Evolutionary conservation across 176 grass and related monocot species (phyloP).

Genomic region (Typha latifolia): DNA sequence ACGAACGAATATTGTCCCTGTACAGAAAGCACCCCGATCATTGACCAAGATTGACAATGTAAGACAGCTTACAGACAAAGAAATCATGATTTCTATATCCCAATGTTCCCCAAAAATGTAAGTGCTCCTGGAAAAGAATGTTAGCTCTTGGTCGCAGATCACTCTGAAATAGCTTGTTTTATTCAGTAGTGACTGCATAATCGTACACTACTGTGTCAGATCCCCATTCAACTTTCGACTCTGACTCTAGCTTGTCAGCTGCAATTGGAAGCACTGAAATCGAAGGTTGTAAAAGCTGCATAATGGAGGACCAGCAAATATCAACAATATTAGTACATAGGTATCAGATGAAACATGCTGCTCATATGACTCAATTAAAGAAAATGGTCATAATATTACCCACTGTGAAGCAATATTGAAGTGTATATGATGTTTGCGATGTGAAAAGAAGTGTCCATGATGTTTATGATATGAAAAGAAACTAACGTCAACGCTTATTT

Average conservation of each 20-base stretch:
- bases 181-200: slow-evolving; percentile 1
- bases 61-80: too few relatives aligned
- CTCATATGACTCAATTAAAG: not conserved
- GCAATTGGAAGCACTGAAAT: not conserved
- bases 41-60: not conserved
- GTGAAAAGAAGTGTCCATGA: too few relatives aligned
- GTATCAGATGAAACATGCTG: not conserved
- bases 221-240: not conserved
- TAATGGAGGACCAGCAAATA: not conserved
- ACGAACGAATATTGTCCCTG: not conserved
- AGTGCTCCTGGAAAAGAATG: not conserved
- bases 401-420: too few relatives aligned
- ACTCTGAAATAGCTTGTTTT: not conserved
- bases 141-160: not conserved
- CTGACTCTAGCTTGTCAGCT: not conserved
- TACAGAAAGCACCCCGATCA: not conserved
- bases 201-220: not conserved
- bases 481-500: too few relatives aligned
- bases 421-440: too few relatives aligned
- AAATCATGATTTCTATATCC: not conserved
- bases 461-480: too few relatives aligned
- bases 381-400: not conserved
- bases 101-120: not conserved
- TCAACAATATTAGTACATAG: not conserved
- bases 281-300: not conserved